phyloP scores from a whole-genome alignment of 805 yeast species.

The Jamesozyma gamospora region DNA sequence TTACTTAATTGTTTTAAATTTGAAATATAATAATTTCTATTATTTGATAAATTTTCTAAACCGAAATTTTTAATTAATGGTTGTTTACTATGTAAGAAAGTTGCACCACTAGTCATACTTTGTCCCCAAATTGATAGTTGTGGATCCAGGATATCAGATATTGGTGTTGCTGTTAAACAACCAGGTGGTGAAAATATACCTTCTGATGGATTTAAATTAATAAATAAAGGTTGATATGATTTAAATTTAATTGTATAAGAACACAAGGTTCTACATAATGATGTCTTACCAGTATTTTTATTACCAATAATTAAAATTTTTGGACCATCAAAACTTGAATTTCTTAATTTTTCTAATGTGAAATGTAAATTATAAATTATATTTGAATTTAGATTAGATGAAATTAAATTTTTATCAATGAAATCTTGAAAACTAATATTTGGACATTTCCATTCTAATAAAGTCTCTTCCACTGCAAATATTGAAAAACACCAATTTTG shows the following conservation, averaged over 20 bases:
- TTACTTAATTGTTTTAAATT: slow-evolving; percentile 40
- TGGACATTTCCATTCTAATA: slow-evolving; percentile 37
- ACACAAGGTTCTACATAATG: slow-evolving; percentile 55
- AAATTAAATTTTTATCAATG: slow-evolving; percentile 31
- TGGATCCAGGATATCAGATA: slow-evolving; percentile 70
- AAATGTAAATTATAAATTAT: slow-evolving; percentile 65
- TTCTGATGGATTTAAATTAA: slow-evolving; percentile 67
- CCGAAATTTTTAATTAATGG: slow-evolving; percentile 83
- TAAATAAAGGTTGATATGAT: slow-evolving; percentile 51
- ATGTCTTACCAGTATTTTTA: slow-evolving; percentile 66
- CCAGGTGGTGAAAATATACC: slow-evolving; percentile 78
- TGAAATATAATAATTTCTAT: slow-evolving; percentile 39
- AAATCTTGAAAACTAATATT: slow-evolving; percentile 17
- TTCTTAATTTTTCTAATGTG: slow-evolving; percentile 52
- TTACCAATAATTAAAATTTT: slow-evolving; percentile 65
- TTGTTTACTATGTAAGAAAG: slow-evolving; percentile 73
- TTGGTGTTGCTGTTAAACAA: slow-evolving; percentile 69
- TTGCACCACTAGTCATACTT: slow-evolving; percentile 63
- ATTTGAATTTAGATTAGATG: slow-evolving; percentile 61
- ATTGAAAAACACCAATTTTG: slow-evolving; percentile 45
- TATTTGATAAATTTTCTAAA: slow-evolving; percentile 46
- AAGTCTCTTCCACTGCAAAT: slow-evolving; percentile 58
- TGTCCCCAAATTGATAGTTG: slow-evolving; percentile 68
- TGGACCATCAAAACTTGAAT: slow-evolving; percentile 28
- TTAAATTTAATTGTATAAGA: slow-evolving; percentile 72